phyloP scores from a whole-genome alignment of 495 filamentous ascomycete species.

The Penicillium ucsense region DNA sequence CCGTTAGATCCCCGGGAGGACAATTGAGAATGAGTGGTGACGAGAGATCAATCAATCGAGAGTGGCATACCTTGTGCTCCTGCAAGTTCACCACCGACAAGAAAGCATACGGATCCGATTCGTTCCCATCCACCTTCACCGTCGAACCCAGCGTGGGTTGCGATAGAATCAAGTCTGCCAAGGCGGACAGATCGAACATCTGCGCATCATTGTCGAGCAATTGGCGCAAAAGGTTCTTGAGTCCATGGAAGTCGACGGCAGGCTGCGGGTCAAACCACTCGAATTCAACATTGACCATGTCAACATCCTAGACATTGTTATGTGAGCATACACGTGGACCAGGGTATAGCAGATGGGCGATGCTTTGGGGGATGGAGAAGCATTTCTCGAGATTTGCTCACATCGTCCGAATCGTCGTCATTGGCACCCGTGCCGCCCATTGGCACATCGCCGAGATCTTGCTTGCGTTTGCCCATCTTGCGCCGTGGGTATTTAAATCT shows the following conservation, averaged over 20 bases:
- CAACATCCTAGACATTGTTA: conserved; percentile 51
- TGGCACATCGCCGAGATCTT: conserved; percentile 34
- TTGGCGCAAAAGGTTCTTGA: conserved; percentile 84
- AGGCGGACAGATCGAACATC: conserved; percentile 74
- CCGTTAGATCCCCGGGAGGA: conserved; percentile 1
- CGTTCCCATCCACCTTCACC: conserved; percentile 89
- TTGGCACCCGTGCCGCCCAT: conserved; percentile 30
- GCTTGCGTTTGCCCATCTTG: conserved; percentile 44
- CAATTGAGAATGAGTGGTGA: neutral
- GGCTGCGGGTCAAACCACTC: conserved; percentile 96
- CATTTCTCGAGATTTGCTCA: conserved; percentile 6
- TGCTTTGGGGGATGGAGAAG: neutral
- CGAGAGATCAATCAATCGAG: neutral
- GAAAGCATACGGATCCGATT: conserved; percentile 91
- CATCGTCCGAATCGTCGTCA: conserved; percentile 35
- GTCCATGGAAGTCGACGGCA: conserved; percentile 85
- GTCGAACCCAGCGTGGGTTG: conserved; percentile 87
- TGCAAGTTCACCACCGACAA: conserved; percentile 79
- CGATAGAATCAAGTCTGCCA: conserved; percentile 79
- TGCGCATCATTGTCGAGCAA: conserved; percentile 84
- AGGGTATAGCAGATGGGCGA: neutral
- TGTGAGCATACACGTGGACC: neutral
- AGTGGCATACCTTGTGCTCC: conserved; percentile 51
- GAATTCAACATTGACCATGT: conserved; percentile 93
- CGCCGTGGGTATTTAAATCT: no score